phyloP scores from a whole-genome alignment of 331 rosid genomes.

The Saraca asoca region DNA sequence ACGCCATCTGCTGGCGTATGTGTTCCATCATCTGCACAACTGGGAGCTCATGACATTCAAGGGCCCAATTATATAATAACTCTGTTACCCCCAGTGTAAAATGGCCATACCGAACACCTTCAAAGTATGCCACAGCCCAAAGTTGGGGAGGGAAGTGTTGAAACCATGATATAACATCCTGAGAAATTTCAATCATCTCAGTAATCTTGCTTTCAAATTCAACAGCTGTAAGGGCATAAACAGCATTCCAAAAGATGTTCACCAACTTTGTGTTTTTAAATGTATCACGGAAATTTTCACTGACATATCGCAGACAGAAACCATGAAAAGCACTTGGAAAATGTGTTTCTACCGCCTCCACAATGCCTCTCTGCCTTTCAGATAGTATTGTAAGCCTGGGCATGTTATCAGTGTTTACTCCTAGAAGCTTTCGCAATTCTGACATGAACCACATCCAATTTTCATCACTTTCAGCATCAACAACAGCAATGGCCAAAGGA shows the following conservation, averaged over 20 bases:
- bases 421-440: slow-evolving; percentile 88
- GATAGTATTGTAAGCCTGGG: slow-evolving; percentile 91
- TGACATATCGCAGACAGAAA: slow-evolving; percentile 80
- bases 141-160: slow-evolving; percentile 86
- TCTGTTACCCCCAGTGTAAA: slow-evolving; percentile 86
- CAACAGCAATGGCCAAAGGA: slow-evolving; percentile 90
- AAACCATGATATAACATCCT: slow-evolving; percentile 80
- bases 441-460: slow-evolving; percentile 99
- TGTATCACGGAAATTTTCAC: slow-evolving; percentile 90
- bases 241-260: slow-evolving; percentile 97
- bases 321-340: slow-evolving; percentile 94
- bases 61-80: slow-evolving; percentile 93
- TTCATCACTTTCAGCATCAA: slow-evolving; percentile 86
- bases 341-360: slow-evolving; percentile 92
- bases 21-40: slow-evolving; percentile 96
- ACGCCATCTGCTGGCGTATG: slow-evolving; percentile 67
- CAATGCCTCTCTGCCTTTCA: slow-evolving; percentile 79
- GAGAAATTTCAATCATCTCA: slow-evolving; percentile 90
- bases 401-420: slow-evolving; percentile 94
- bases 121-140: slow-evolving; percentile 97
- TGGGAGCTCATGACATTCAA: slow-evolving; percentile 96
- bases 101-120: slow-evolving; percentile 91
- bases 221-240: slow-evolving; percentile 87
- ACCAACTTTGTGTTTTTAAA: slow-evolving; percentile 94
- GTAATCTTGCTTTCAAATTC: slow-evolving; percentile 87